Conservation (phyloP, 371 early-diverging fungal species). For the Nosema muscidifuracis region DNA sequence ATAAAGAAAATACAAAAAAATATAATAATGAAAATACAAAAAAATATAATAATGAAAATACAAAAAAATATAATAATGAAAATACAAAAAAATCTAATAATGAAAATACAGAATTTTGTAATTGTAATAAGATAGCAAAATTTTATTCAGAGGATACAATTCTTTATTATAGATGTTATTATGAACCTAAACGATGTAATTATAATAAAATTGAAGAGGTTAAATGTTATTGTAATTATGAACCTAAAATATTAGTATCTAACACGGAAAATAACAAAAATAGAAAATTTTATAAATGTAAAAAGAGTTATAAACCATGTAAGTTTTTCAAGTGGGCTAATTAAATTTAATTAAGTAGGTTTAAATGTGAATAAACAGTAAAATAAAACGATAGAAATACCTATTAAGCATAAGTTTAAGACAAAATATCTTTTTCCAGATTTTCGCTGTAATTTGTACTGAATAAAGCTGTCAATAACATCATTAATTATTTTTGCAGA, state of each 20-base stretch:
- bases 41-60: background rate
- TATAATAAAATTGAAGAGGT: constrained; percentile 52
- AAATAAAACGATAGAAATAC: no score
- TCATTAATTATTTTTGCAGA: background rate
- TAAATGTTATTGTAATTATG: constrained; percentile 60
- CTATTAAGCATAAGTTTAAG: no score
- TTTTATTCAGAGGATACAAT: background rate
- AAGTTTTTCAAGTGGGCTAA: constrained; percentile 63
- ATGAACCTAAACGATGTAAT: constrained; percentile 55
- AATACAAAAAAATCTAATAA: background rate
- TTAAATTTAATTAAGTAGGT: no score
- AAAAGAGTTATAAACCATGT: constrained; percentile 61
- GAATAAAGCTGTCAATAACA: background rate
- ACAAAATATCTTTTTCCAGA: no score
- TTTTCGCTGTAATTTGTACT: background rate
- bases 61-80: background rate
- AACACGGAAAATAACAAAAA: constrained; percentile 58
- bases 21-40: background rate
- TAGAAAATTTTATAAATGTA: constrained; percentile 60
- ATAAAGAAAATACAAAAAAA: no score
- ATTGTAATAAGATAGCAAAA: background rate
- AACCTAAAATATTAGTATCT: constrained; percentile 45
- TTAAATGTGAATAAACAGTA: no score
- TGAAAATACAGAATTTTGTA: background rate
- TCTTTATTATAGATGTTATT: constrained; percentile 63